These are phyloP conservation scores for Nicotiana attenuata DNA, from an alignment of 257 asterid genomes.

Conservation along the genomic window DNA sequence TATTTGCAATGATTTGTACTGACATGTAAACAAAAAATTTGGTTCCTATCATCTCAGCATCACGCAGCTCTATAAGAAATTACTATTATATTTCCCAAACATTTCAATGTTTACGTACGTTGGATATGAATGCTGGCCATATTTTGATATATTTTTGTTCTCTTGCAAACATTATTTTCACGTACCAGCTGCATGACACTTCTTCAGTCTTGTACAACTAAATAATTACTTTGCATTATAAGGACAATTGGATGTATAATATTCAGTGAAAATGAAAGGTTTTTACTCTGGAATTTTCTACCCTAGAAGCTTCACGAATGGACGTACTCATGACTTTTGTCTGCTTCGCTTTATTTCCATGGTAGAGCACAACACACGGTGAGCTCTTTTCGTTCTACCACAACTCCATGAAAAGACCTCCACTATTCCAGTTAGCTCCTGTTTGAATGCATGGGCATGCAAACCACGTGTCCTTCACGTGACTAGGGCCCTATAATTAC, in stretches of 20 bases:
- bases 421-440: neutral
- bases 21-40: too few relatives aligned
- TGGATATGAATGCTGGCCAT: neutral
- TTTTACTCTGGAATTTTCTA: neutral
- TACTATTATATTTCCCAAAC: neutral
- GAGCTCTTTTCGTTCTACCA: neutral
- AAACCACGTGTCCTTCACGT: neutral
- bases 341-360: neutral
- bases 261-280: neutral
- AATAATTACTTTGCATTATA: neutral
- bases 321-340: neutral
- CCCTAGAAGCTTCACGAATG: conserved; percentile 1
- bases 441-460: neutral
- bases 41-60: too few relatives aligned
- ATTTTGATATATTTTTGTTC: neutral
- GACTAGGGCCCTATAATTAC: neutral
- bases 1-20: too few relatives aligned
- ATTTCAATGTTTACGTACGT: neutral
- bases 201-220: neutral
- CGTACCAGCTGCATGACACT: neutral
- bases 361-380: neutral
- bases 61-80: too few relatives aligned
- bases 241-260: neutral
- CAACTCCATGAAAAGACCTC: neutral
- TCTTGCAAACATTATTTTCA: neutral